Evolutionary conservation across 169 alveolate genomes (phyloP), one percentile per base, ranked within the genome.

Genomic region (Besnoitia besnoiti): DNA sequence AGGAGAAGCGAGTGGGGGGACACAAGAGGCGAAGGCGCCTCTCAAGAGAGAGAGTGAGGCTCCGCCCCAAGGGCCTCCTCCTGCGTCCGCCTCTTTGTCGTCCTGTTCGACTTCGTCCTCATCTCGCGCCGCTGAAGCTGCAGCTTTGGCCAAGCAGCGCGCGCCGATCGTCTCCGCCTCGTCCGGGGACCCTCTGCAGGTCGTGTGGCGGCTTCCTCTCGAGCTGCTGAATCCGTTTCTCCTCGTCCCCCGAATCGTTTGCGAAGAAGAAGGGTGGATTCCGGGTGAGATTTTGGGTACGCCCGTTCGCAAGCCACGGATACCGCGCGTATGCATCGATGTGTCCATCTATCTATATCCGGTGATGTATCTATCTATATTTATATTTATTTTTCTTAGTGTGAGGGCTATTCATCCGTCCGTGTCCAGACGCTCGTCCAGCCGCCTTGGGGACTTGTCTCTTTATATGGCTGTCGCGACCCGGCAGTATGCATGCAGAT

Each of bases 181-280:
- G 80, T 42, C 16, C 46, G 42, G 21, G 7, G 90, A 82, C 30
- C 76, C 76, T 5, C 90, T 82, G 16, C 90, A 27, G 35, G 62
- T 39, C 8, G 75, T 49, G 27, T 50, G 90, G 90, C 90, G 90
- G 5, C 47, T 82, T 12, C 90, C 90, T 4, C 75, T 82, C 42
- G 76, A 82, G 39, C 90, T 73, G 12, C 27, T 82, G 46, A 49
- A 50, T 5, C 90, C 90, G 3, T 40, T 44, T 5, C 90, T 82
- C 7, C 90, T 82, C 46, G 8, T 82, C n/a, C 76, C 62, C 3
- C 39, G 90, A 21, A 30, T 82, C 47, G 35, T 37, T 2, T 49
- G 76, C 75, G 90, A 82, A 42, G 76, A 19, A 4, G 90, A 82
- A 30, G 51, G 51, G 21, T 82, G 90, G 90, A 42, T 82, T 0